Evolutionary conservation across 2,329 filamentous ascomycete genomes (phyloP).

Genomic region (Gremmenia infestans): DNA sequence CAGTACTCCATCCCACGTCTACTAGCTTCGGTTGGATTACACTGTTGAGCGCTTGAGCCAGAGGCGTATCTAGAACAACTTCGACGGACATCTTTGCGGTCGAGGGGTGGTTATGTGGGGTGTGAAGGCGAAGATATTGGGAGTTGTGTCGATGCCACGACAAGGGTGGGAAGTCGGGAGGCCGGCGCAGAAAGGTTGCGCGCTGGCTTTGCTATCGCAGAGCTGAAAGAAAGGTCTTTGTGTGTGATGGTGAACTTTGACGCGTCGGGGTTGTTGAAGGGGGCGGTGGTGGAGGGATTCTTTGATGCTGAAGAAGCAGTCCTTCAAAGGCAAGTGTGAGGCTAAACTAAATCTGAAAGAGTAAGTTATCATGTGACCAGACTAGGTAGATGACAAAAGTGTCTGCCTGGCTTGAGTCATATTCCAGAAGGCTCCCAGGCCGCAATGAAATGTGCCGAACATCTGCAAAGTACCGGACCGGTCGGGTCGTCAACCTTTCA

Average conservation of each 20-base stretch:
- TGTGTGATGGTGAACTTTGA: neutral
- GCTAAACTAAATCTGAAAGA: neutral
- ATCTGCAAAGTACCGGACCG: no score
- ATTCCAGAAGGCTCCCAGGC: neutral
- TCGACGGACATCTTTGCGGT: slow-evolving; percentile 66
- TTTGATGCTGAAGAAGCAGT: neutral
- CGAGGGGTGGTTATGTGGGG: slow-evolving; percentile 8
- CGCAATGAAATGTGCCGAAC: neutral
- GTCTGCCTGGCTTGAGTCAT: neutral
- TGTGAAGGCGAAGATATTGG: slow-evolving; percentile 7
- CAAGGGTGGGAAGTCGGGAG: neutral
- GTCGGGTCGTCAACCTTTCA: no score
- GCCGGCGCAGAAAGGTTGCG: neutral
- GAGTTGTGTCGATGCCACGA: slow-evolving; percentile 6
- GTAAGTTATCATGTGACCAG: neutral
- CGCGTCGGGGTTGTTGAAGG: slow-evolving; percentile 3
- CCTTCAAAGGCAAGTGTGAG: neutral
- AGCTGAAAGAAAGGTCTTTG: neutral
- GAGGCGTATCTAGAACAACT: slow-evolving; percentile 69
- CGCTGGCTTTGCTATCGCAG: neutral
- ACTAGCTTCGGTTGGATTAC: slow-evolving; percentile 87
- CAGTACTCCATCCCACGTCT: slow-evolving; percentile 87
- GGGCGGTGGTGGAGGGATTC: neutral
- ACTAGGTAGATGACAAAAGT: neutral
- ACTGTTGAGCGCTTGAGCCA: slow-evolving; percentile 77